phyloP scores from a whole-genome alignment of 129 eudicot genomes.

The Arctium minus region DNA sequence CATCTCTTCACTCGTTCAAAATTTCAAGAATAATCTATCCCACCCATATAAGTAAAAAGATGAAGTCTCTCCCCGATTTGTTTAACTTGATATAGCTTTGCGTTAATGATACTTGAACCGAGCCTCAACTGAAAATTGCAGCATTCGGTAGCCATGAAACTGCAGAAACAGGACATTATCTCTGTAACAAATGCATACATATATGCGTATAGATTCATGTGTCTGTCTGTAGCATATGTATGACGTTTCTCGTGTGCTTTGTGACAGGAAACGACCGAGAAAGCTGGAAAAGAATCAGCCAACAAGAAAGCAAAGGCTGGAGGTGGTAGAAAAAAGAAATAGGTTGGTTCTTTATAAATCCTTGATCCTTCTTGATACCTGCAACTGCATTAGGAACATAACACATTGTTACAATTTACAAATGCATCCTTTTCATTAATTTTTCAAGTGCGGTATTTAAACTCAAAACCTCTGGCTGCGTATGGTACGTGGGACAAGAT shows the following conservation, averaged over 20 bases:
- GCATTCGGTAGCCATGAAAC: not conserved
- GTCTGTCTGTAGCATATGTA: not conserved
- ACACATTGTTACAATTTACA: not conserved
- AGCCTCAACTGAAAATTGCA: not conserved
- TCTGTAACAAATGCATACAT: not conserved
- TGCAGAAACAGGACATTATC: not conserved
- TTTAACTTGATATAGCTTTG: not conserved
- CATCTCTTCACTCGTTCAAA: not conserved
- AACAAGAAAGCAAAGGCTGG: constrained; percentile 68
- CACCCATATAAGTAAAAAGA: not conserved
- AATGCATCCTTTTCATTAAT: not conserved
- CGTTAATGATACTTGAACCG: not conserved
- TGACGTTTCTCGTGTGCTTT: not conserved
- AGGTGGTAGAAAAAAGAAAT: constrained; percentile 62
- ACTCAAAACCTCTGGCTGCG: not conserved
- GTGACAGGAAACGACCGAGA: constrained; percentile 53
- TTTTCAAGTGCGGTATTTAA: not conserved
- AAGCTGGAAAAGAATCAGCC: constrained; percentile 48
- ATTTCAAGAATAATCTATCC: not conserved
- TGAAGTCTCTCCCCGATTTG: not conserved
- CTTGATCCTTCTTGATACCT: too few species aligned
- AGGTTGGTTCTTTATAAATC: constrained; percentile 10
- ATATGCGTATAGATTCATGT: not conserved
- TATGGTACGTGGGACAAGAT: not conserved
- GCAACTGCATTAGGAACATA: too few species aligned